Base-by-base conservation (phyloP, 768 basidiomycete species). In the Sarcodon aspratus region DNA sequence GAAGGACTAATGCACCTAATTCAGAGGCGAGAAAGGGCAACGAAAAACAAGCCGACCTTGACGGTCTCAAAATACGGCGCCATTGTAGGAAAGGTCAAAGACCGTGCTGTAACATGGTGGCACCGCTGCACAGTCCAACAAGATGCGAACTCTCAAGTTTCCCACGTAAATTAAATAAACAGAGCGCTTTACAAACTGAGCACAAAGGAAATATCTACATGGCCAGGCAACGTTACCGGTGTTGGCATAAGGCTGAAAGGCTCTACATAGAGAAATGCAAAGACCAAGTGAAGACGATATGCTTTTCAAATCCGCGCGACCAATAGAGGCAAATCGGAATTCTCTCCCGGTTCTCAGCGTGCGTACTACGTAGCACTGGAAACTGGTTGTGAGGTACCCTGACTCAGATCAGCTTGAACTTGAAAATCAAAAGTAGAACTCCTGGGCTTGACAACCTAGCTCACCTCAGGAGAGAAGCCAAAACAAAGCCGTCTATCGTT, bases 21-120 rank as follows among this genome's bases (percentile, higher is more conserved):
- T 15, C 33, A 17, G 36, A 42, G 6, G 18, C 38, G 37, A 40
- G 46, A 15, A 43, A 13, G 6, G 49, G 47, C 46, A 55, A 33
- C n/a, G 17, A 50, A 47, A 47, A 21, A 45, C 45, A 50, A 17
- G 33, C 66, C 51, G 58, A 82, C 82, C 68, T 77, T 82, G 48
- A 80, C 78, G 9, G 76, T 76, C 66, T 84, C 80, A 52, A 83
- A 84, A 57, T 83, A 75, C 8, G 81, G 82, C 12, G 71, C 54
- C 75, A 78, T 73, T 55, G 49, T 52, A 15, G 42, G 9, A 48
- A 47, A 48, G 54, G 49, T 54, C 9, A 17, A 21, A 37, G 17
- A 40, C 35, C 27, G 42, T 43, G 48, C 27, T 17, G 34, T 9
- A 45, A 50, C 38, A 37, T 6, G 11, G 47, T 46, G 49, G 59